Conservation (phyloP, 2,329 filamentous ascomycete genomes). For the Aspergillus terreus region DNA sequence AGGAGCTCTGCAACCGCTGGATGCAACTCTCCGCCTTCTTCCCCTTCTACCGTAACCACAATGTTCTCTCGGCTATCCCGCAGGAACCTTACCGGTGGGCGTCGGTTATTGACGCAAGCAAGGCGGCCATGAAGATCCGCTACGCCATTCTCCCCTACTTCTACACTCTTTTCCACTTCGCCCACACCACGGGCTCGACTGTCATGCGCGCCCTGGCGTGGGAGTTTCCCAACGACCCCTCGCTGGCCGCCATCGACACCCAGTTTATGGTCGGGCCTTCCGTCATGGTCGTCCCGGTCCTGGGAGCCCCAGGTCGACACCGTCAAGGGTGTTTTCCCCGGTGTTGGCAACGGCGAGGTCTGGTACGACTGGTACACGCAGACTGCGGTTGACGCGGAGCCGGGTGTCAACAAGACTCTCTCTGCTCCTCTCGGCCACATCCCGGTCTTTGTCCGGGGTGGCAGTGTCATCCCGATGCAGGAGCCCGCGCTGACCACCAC, state of each 20-base stretch:
- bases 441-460: conserved; percentile 67
- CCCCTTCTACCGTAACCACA: conserved; percentile 77
- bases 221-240: conserved; percentile 71
- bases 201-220: conserved; percentile 71
- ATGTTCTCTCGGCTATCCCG: conserved; percentile 54
- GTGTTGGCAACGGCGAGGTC: conserved; percentile 54
- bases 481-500: conserved; percentile 65
- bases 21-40: conserved; percentile 72
- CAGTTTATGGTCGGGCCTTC: conserved; percentile 69
- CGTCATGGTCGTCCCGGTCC: conserved; percentile 64
- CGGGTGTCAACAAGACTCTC: conserved; percentile 58
- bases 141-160: conserved; percentile 72
- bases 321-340: conserved; percentile 68
- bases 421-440: conserved; percentile 64
- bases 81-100: conserved; percentile 73
- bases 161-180: conserved; percentile 68
- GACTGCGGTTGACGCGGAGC: conserved; percentile 48
- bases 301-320: conserved; percentile 57
- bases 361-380: conserved; percentile 82
- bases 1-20: conserved; percentile 71
- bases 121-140: conserved; percentile 64
- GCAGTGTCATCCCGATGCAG: conserved; percentile 64
- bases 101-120: conserved; percentile 60
- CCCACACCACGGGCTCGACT: conserved; percentile 63
- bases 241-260: conserved; percentile 61